Evolutionary conservation across 306 rosid species (phyloP).

Genomic region (Quercus agrifolia): DNA sequence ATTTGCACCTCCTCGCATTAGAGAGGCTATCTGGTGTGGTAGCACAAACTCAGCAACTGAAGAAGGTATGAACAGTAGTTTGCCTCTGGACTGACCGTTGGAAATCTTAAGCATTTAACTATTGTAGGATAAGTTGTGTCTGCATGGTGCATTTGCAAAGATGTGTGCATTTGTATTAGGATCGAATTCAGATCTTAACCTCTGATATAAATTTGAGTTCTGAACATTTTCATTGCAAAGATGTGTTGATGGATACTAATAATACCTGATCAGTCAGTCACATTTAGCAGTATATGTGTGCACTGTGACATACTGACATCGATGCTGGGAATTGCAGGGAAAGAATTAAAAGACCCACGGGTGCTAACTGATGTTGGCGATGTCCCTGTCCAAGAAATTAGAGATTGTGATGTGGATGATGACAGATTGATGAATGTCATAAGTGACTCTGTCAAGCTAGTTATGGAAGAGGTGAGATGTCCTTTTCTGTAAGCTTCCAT

Average conservation of each 20-base stretch:
- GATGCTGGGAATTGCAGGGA: slow-evolving; percentile 51
- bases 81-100: slow-evolving; percentile 8
- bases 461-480: slow-evolving; percentile 78
- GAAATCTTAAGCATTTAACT: neutral
- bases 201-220: neutral
- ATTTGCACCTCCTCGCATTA: slow-evolving; percentile 92
- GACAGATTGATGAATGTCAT: slow-evolving; percentile 85
- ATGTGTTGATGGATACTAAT: neutral
- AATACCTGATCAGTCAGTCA: neutral
- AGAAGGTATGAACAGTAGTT: slow-evolving; percentile 55
- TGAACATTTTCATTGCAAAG: neutral
- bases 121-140: neutral
- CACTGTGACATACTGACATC: neutral
- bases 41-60: slow-evolving; percentile 91
- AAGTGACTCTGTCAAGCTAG: slow-evolving; percentile 89
- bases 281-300: neutral
- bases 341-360: slow-evolving; percentile 68
- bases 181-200: slow-evolving; percentile 6
- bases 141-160: neutral
- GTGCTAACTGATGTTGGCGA: slow-evolving; percentile 95
- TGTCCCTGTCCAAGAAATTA: slow-evolving; percentile 92
- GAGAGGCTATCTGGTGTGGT: slow-evolving; percentile 99
- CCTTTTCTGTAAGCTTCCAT: slow-evolving; percentile 14
- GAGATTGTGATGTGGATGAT: slow-evolving; percentile 87
- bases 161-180: neutral